Base-by-base conservation (phyloP, 2,329 filamentous ascomycete species). In the Penicillium sp. region DNA sequence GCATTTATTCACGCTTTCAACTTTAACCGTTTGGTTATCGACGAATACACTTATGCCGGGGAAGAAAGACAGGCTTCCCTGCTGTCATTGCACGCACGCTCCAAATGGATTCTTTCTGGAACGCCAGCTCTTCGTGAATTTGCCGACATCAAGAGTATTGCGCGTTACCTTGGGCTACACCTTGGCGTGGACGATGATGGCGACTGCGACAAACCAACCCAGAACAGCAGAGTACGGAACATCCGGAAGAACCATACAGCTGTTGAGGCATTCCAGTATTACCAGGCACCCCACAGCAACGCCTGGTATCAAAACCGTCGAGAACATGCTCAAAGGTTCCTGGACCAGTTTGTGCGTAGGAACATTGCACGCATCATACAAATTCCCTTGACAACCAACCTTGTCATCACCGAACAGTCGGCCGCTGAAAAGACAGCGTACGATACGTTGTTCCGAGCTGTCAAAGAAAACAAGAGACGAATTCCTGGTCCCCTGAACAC, bases 71-170 rank as follows among this genome's bases (percentile, higher is more conserved):
- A 75, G 56, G 66, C 75, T 0, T 72, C 75, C 0, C 69, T 84
- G 6, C 70, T 77, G 7, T 72, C 70, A 0, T 62, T 86, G 1
- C 64, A 76, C 27, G 78, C 81, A 12, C 72, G 77, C 40, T 82
- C 80, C 39, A 79, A 78, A 51, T 88, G 85, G 85, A 74, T 85
- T 7, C 71, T 88, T 2, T 88, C 85, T 0, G 86, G 82, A 3
- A 88, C 86, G 1, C 85, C 86, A 1, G 75, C 78, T 0, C 64
- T 87, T 3, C 75, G 77, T 6, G 79, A 82, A 51, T 86, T 86
- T 61, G 77, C 79, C 1, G 82, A 86, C 58, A 74, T 88, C 9
- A 82, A 85, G 49, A 77, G 76, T 16, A 83, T 87, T 54, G 83
- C 83, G 1, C 72, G 71, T 1, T 78, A 86, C 16, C 65, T 88